These are phyloP conservation scores for Hypoxylon intermedium DNA, from an alignment of 495 filamentous ascomycete genomes.

Conservation along the genomic window DNA sequence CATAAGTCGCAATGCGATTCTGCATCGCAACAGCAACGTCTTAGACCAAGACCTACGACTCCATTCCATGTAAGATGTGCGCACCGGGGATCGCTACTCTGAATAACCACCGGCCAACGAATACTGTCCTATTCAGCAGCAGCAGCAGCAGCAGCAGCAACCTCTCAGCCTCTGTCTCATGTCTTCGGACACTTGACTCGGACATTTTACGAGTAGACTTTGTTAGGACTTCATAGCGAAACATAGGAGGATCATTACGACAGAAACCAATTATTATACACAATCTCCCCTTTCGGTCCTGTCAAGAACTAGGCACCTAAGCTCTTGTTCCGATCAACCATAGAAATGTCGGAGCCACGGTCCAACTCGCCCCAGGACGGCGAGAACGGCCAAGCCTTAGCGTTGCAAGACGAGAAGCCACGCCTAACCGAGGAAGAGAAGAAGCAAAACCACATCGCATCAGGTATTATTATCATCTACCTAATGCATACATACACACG, in stretches of 20 bases:
- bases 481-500: neutral
- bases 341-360: conserved; percentile 37
- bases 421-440: conserved; percentile 85
- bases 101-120: conserved; percentile 17
- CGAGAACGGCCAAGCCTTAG: conserved; percentile 22
- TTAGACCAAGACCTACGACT: too few species aligned
- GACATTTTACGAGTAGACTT: conserved; percentile 25
- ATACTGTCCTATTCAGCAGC: conserved; percentile 9
- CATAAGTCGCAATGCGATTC: too few species aligned
- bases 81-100: conserved; percentile 16
- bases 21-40: neutral
- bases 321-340: neutral
- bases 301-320: neutral
- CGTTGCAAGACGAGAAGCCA: conserved; percentile 63
- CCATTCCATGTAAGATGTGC: conserved; percentile 28
- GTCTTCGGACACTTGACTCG: conserved; percentile 27
- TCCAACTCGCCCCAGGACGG: conserved; percentile 42
- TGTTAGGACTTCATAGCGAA: conserved; percentile 13
- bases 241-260: neutral
- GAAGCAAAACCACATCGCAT: conserved; percentile 89
- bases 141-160: too few species aligned
- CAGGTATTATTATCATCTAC: conserved; percentile 48
- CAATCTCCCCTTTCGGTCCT: neutral
- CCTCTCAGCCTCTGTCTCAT: conserved; percentile 25
- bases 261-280: neutral